A percentile compares a stretch with the other conserved stretches of the same genome.
Conservation (phyloP, 352 stramenopile species). For the Pythium apleroticum region DNA sequence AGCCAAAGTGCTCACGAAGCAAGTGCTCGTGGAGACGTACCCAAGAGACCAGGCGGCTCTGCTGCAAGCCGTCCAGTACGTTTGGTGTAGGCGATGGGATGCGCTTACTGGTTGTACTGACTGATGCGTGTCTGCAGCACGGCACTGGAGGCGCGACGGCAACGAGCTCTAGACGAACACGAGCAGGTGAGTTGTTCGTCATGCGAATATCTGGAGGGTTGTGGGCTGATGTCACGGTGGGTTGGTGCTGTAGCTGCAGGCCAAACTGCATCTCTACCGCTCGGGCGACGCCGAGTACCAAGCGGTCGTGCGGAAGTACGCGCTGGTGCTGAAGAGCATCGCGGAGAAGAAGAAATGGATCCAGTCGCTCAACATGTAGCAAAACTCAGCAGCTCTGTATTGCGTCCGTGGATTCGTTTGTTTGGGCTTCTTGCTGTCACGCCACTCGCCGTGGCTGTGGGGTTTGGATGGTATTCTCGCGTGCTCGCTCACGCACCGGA, state of each 20-base stretch:
- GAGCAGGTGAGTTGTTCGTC: constrained; percentile 8
- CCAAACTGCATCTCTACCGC: constrained; percentile 39
- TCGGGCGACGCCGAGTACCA: constrained; percentile 37
- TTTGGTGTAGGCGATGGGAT: neutral
- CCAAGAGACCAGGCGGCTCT: constrained; percentile 21
- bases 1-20: constrained; percentile 31
- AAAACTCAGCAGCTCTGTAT: neutral
- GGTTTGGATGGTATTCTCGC: neutral
- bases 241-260: constrained; percentile 27
- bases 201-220: no score
- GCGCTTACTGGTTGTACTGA: neutral
- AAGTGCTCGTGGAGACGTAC: constrained; percentile 40
- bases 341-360: constrained; percentile 47
- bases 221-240: no score
- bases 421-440: neutral
- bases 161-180: constrained; percentile 25
- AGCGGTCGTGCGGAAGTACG: constrained; percentile 38
- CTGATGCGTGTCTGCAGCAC: constrained; percentile 14
- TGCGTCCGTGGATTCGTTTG: neutral
- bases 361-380: constrained; percentile 40
- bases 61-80: constrained; percentile 30
- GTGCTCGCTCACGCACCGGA: constrained; percentile 8
- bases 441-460: neutral
- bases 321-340: constrained; percentile 31
- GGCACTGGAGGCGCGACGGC: constrained; percentile 29